These are phyloP conservation scores for Apiospora arundinis DNA, from an alignment of 2,329 filamentous ascomycete genomes.

Conservation along the genomic window DNA sequence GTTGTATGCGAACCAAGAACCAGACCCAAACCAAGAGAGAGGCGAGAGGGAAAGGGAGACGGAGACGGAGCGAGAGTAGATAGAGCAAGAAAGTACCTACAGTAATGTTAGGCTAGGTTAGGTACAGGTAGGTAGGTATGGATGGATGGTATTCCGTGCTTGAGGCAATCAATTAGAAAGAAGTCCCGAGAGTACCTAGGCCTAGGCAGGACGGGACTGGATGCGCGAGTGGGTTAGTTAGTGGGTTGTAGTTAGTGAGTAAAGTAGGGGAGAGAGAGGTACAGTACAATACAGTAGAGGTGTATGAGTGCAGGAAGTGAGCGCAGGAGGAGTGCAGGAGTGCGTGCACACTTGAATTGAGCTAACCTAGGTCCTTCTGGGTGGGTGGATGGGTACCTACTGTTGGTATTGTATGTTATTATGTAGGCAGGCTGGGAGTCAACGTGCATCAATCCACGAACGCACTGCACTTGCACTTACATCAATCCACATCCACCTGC, in stretches of 20 bases:
- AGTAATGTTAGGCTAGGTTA: too few species aligned
- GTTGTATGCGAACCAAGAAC: slow-evolving; percentile 11
- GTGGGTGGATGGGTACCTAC: too few species aligned
- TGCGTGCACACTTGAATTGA: neutral
- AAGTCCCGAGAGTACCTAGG: slow-evolving; percentile 16
- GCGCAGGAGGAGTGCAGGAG: neutral
- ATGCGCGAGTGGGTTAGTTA: slow-evolving; percentile 9
- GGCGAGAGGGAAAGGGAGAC: slow-evolving; percentile 8
- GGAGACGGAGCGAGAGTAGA: neutral
- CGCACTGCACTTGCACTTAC: too few species aligned
- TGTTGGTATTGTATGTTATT: neutral
- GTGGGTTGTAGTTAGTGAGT: neutral
- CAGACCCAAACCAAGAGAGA: neutral
- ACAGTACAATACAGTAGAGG: neutral
- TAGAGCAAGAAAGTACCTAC: neutral
- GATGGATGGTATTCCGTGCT: too few species aligned
- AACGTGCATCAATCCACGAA: neutral
- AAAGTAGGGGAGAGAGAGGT: neutral
- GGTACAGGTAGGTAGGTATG: neutral
- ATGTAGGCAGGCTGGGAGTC: slow-evolving; percentile 10
- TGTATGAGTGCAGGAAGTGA: neutral
- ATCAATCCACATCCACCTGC: neutral
- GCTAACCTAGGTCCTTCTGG: neutral
- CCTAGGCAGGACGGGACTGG: slow-evolving; percentile 14
- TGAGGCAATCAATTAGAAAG: neutral